A percentile compares a stretch with the other conserved stretches of the same genome.
These are phyloP conservation scores for Microbotryomycetes sp. DNA, from an alignment of 1,284 basidiomycete species.

Conservation along the genomic window DNA sequence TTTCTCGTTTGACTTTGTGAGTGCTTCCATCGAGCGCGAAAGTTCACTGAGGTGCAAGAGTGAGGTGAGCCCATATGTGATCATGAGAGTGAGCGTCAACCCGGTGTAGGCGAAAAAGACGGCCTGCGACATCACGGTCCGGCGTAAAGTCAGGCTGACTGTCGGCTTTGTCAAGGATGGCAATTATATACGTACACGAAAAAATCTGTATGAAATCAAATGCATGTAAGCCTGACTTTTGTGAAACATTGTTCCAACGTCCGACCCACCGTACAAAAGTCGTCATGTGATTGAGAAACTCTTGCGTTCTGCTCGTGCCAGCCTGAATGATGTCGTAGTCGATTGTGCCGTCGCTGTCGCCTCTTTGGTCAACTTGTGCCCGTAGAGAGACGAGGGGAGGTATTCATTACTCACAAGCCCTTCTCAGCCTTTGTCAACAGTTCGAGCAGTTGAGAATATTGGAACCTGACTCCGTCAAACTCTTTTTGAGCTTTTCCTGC, in stretches of 20 bases:
- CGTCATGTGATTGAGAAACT: not conserved
- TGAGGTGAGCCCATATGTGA: not conserved
- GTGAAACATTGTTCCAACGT: not conserved
- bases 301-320: not conserved
- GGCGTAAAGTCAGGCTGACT: not conserved
- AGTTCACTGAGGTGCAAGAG: not conserved
- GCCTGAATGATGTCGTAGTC: not conserved
- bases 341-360: not conserved
- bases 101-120: not conserved
- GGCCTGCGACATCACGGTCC: not conserved
- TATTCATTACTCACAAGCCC: not conserved
- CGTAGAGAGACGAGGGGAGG: too few relatives aligned
- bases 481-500: not conserved
- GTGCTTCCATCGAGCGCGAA: not conserved
- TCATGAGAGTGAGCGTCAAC: not conserved
- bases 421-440: not conserved
- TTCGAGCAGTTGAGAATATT: not conserved
- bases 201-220: too few relatives aligned
- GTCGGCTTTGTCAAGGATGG: not conserved
- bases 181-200: not conserved
- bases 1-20: not conserved
- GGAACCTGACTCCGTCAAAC: not conserved
- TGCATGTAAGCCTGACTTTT: too few relatives aligned
- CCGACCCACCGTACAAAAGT: not conserved
- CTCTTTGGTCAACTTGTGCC: too few relatives aligned